These are phyloP conservation scores for Yamadazyma siamensis DNA, from an alignment of 1,139 yeast genomes.

Conservation along the genomic window DNA sequence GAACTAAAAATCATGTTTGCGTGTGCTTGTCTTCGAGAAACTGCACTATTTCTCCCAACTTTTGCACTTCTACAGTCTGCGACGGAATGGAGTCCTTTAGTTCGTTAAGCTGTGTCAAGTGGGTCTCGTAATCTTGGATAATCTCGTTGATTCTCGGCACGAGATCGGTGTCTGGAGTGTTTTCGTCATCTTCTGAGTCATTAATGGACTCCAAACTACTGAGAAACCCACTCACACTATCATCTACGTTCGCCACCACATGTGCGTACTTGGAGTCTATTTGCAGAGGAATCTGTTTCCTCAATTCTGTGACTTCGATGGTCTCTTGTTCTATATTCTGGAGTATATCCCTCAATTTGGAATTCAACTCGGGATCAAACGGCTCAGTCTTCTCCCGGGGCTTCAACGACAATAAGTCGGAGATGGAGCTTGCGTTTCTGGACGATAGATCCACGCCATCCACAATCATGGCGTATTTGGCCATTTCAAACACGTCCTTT, in stretches of 20 bases:
- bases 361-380: conserved; percentile 57
- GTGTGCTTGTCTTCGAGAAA: too few species aligned
- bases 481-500: conserved; percentile 48
- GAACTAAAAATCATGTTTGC: too few species aligned
- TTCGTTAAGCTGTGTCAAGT: conserved; percentile 14
- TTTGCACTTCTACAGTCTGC: conserved; percentile 29
- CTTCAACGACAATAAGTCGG: conserved; percentile 28
- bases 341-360: conserved; percentile 48
- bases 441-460: conserved; percentile 39
- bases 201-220: conserved; percentile 11
- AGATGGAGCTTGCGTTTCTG: conserved; percentile 10
- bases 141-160: conserved; percentile 15
- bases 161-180: conserved; percentile 3
- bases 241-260: conserved; percentile 28
- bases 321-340: conserved; percentile 58
- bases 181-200: conserved; percentile 1
- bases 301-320: conserved; percentile 45
- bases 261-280: conserved; percentile 26
- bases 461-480: conserved; percentile 47
- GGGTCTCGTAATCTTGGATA: conserved; percentile 24
- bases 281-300: conserved; percentile 50
- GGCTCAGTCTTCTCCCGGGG: conserved; percentile 53
- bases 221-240: conserved; percentile 27
- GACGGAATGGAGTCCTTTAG: conserved; percentile 31
- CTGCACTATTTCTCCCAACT: conserved; percentile 26